Evolutionary conservation across 2,329 filamentous ascomycete species (phyloP).

Genomic region (Aspergillus tubingensis): DNA sequence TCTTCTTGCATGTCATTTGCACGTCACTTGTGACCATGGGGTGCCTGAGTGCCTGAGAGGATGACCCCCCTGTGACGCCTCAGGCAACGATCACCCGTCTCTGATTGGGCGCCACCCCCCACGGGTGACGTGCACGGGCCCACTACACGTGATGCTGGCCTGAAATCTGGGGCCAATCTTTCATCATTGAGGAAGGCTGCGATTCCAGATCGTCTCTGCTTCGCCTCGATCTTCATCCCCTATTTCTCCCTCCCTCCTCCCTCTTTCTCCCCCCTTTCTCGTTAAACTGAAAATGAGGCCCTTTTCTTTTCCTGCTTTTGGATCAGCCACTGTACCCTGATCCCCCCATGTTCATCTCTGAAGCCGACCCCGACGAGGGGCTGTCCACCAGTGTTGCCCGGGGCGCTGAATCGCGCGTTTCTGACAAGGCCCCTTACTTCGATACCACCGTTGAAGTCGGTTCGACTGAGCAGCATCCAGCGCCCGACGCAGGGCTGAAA

Average conservation of each 20-base stretch:
- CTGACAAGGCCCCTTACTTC: slow-evolving; percentile 5
- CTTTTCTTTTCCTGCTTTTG: not conserved
- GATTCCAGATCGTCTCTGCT: not conserved
- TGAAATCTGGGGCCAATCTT: not conserved
- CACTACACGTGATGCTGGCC: not conserved
- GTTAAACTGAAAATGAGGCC: not conserved
- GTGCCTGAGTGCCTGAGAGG: not conserved
- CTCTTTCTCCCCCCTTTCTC: not conserved
- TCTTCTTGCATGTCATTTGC: not conserved
- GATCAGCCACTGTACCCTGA: not conserved
- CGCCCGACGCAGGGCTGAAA: not conserved
- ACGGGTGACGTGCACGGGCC: not conserved
- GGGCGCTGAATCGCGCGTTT: not conserved
- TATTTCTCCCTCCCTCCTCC: not conserved
- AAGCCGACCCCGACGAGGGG: not conserved
- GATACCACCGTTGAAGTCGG: slow-evolving; percentile 6
- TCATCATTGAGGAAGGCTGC: slow-evolving; percentile 1
- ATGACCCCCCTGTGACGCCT: not conserved
- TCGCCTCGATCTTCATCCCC: not conserved
- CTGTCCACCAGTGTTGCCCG: slow-evolving; percentile 4
- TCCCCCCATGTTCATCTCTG: slow-evolving; percentile 4
- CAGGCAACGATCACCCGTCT: not conserved
- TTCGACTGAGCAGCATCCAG: not conserved
- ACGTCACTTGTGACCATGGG: not conserved
- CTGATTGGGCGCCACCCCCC: slow-evolving; percentile 6